Base-by-base conservation (phyloP, 2,329 filamentous ascomycete species). In the Colletotrichum caudatum region DNA sequence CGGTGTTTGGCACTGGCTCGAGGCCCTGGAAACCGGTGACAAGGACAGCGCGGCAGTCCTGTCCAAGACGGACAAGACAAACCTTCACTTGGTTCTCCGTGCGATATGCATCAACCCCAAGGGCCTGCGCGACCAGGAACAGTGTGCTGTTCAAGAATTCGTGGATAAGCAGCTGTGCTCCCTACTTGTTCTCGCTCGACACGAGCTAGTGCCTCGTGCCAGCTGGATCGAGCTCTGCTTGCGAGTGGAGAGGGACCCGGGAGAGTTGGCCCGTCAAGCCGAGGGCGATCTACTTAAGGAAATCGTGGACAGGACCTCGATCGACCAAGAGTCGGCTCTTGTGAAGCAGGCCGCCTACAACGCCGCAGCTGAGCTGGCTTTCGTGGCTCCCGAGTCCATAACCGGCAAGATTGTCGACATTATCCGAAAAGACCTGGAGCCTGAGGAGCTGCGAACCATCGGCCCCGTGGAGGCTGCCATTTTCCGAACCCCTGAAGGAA, bases 151-250 rank as follows among this genome's bases (percentile, higher is more conserved):
- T 5, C 59, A 33, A 26, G 59, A 61, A n/a, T 20, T 50, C 11
- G 48, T 72, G 16, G 89, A 93, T 75, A 81, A 83, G 33, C 94
- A 97, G 78, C 90, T 97, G 76, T 89, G 94, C 74, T 88, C 89
- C 7, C 83, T 98, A 5, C 84, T 97, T 23, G 90, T 97, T 23
- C 85, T 99, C 35, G 92, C 93, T 67, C 92, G 94, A 33, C 86
- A 90, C 26, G 91, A 95, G 71, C 83, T 99, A 46, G 88, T 98
- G 70, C 92, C 94, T 0, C 89, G 89, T 71, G 87, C 91, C 26
- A 93, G 89, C 73, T 99, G 97, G 97, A 98, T 99, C 77, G 92
- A 96, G 53, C 83, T 94, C 3, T 97, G 94, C 77, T 86, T 98
- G 66, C 90, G 90, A 72, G 91, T 93, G 74, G 92, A 91, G 16